These are phyloP conservation scores for Lobosporangium transversale DNA, from an alignment of 192 early-diverging fungal genomes.

Conservation along the genomic window DNA sequence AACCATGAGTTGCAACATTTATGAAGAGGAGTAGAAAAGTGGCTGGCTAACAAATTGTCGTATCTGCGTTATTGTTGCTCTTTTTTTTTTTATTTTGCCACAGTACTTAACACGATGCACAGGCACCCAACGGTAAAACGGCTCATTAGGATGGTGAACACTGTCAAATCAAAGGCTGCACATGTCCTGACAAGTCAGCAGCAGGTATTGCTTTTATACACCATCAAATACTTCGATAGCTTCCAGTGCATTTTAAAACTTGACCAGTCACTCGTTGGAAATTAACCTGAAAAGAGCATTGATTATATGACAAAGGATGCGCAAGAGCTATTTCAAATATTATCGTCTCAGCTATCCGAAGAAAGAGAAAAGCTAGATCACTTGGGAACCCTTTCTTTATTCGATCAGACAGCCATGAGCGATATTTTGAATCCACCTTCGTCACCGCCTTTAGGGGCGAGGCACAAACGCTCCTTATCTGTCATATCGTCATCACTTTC, in stretches of 20 bases:
- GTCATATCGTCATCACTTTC: constrained; percentile 34
- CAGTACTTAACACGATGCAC: constrained; percentile 50
- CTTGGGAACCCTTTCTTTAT: constrained; percentile 7
- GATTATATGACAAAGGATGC: too few relatives aligned
- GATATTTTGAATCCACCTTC: constrained; percentile 22
- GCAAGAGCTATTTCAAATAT: constrained; percentile 69
- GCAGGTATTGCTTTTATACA: constrained; percentile 33
- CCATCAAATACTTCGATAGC: background rate
- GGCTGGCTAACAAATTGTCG: too few relatives aligned
- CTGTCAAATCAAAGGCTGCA: constrained; percentile 60
- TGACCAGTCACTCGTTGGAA: too few relatives aligned
- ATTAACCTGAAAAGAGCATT: too few relatives aligned
- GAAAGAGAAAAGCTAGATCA: constrained; percentile 44
- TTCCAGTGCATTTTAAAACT: too few relatives aligned
- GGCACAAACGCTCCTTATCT: constrained; percentile 9
- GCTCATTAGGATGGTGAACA: constrained; percentile 55
- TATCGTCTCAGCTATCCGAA: constrained; percentile 49
- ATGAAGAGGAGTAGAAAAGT: too few relatives aligned
- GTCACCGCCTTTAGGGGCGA: background rate
- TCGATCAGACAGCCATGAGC: constrained; percentile 23
- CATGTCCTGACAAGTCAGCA: constrained; percentile 64
- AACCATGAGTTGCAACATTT: too few relatives aligned
- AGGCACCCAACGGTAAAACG: constrained; percentile 50
- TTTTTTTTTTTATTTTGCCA: too few relatives aligned
- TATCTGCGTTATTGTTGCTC: too few relatives aligned